Percentiles rank a stretch among this genome's conserved stretches.
phyloP scores from a whole-genome alignment of 2,329 filamentous ascomycete genomes.

The Volutella citrinella region DNA sequence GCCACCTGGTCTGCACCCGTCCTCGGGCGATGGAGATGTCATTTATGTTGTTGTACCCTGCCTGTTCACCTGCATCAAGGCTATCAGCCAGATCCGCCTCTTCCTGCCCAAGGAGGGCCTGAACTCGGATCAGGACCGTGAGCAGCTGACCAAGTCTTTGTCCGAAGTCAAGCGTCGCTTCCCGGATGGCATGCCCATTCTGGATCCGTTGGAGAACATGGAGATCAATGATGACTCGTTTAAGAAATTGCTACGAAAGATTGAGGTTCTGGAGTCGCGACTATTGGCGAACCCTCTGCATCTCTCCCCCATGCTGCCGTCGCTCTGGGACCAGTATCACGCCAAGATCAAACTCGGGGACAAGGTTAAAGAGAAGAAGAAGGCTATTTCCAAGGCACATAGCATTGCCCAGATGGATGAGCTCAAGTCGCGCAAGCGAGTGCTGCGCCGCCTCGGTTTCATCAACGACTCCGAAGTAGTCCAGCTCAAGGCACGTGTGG shows the following conservation, averaged over 20 bases:
- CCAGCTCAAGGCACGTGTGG: conserved; percentile 93
- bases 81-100: conserved; percentile 78
- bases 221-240: conserved; percentile 87
- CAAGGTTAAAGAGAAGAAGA: conserved; percentile 85
- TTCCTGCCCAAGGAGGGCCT: conserved; percentile 75
- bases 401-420: conserved; percentile 93
- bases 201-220: conserved; percentile 98
- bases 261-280: conserved; percentile 91
- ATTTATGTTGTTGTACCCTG: conserved; percentile 62
- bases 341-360: conserved; percentile 72
- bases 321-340: conserved; percentile 84
- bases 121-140: conserved; percentile 60
- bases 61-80: conserved; percentile 78
- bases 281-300: conserved; percentile 88
- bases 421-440: conserved; percentile 91
- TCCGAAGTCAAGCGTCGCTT: conserved; percentile 83
- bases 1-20: conserved; percentile 55
- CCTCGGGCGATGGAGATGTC: conserved; percentile 26
- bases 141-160: conserved; percentile 66
- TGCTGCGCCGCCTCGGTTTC: conserved; percentile 89
- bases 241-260: conserved; percentile 91
- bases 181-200: conserved; percentile 81
- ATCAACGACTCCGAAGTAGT: conserved; percentile 96
- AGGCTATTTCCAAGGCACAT: conserved; percentile 78
- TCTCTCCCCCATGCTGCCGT: conserved; percentile 78